phyloP scores from a whole-genome alignment of 1,139 yeast genomes.

The Hansenula lynferdii region DNA sequence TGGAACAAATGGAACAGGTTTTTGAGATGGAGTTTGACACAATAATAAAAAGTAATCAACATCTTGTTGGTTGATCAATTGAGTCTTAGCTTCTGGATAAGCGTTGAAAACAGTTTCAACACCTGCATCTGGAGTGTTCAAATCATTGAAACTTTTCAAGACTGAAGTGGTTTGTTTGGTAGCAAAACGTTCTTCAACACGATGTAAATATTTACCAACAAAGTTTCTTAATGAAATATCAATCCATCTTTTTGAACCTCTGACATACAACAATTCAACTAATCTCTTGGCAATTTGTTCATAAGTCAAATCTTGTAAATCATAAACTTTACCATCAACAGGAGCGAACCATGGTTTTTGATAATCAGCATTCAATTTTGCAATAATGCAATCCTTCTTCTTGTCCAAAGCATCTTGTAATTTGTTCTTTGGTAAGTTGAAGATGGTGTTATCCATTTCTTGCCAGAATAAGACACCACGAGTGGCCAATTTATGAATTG shows the following conservation, averaged over 20 bases:
- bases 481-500: conserved; percentile 97
- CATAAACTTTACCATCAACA: conserved; percentile 69
- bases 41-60: conserved; percentile 85
- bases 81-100: conserved; percentile 71
- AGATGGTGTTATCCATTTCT: conserved; percentile 91
- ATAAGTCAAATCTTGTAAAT: conserved; percentile 93
- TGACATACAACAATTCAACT: conserved; percentile 84
- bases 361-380: conserved; percentile 84
- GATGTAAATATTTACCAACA: conserved; percentile 80
- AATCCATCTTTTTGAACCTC: conserved; percentile 81
- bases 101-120: conserved; percentile 56
- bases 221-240: conserved; percentile 83
- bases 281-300: conserved; percentile 85
- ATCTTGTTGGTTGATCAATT: conserved; percentile 92
- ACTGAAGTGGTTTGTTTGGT: conserved; percentile 52
- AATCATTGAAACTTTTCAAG: conserved; percentile 66
- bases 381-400: conserved; percentile 83
- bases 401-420: conserved; percentile 73
- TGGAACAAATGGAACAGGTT: conserved; percentile 98
- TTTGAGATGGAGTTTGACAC: conserved; percentile 81
- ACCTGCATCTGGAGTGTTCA: conserved; percentile 61
- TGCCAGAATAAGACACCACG: conserved; percentile 98
- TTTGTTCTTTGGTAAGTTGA: conserved; percentile 87
- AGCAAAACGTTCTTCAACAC: conserved; percentile 96
- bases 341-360: conserved; percentile 95